Conservation (phyloP, 495 filamentous ascomycete species). For the Amphirosellinia nigrospora region DNA sequence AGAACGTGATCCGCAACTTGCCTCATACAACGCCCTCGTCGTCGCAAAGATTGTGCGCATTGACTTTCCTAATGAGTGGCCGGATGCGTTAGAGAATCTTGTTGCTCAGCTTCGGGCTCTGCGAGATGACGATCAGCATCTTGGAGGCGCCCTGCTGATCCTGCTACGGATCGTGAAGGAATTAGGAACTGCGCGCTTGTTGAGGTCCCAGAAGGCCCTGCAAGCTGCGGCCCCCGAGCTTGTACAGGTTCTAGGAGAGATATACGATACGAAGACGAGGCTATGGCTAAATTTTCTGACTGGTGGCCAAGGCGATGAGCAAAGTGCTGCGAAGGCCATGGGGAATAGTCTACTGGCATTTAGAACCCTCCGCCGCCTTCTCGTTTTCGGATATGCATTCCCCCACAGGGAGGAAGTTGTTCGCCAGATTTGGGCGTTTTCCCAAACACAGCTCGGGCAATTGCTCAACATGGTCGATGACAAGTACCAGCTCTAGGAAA, state of each 20-base stretch:
- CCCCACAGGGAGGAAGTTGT: conserved; percentile 80
- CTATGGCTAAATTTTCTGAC: conserved; percentile 69
- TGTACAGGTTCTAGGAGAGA: conserved; percentile 72
- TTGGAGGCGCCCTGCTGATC: conserved; percentile 76
- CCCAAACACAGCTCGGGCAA: conserved; percentile 72
- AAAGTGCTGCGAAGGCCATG: conserved; percentile 64
- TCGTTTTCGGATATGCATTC: conserved; percentile 81
- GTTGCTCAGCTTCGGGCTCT: conserved; percentile 63
- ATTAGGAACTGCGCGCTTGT: conserved; percentile 76
- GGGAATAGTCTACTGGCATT: conserved; percentile 78
- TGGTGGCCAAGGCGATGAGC: conserved; percentile 65
- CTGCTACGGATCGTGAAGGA: conserved; percentile 89
- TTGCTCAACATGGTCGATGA: conserved; percentile 62
- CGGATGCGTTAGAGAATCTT: conserved; percentile 62
- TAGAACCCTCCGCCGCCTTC: conserved; percentile 78
- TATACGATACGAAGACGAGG: conserved; percentile 78
- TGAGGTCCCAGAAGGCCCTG: conserved; percentile 70
- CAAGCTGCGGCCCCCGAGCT: conserved; percentile 80
- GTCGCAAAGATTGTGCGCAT: conserved; percentile 85
- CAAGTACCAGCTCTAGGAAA: conserved; percentile 71
- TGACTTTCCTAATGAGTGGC: conserved; percentile 89
- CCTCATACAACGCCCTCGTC: conserved; percentile 84
- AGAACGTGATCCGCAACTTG: conserved; percentile 75
- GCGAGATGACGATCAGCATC: conserved; percentile 53
- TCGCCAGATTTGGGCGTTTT: conserved; percentile 75